A percentile compares a stretch with the other conserved stretches of the same genome.
phyloP scores from a whole-genome alignment of 176 grass and related monocot genomes.

The Rhynchospora tenuis region DNA sequence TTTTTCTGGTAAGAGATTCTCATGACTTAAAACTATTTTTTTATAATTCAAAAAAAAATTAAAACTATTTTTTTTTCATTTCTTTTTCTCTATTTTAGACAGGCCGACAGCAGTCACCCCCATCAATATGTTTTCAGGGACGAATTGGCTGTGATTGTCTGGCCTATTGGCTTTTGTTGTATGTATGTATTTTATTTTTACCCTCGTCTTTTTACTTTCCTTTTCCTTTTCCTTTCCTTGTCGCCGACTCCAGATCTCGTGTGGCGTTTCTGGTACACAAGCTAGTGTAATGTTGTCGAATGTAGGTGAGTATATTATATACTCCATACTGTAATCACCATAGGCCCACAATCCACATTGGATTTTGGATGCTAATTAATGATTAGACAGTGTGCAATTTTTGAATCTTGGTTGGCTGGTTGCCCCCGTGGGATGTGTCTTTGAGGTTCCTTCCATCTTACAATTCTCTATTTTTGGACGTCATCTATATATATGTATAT shows the following conservation, averaged over 20 bases:
- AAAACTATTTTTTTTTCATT: background rate
- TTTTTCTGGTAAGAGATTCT: too few species aligned
- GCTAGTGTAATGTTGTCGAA: too few species aligned
- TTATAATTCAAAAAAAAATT: too few species aligned
- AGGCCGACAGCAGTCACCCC: background rate
- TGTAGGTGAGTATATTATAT: too few species aligned
- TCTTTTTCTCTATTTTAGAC: background rate
- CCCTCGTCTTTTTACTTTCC: background rate
- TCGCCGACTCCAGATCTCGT: background rate
- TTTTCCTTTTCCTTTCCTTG: background rate
- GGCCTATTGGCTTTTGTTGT: too few species aligned
- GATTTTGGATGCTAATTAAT: background rate
- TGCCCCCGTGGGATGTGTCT: too few species aligned
- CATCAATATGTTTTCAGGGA: background rate
- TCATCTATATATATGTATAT: too few species aligned
- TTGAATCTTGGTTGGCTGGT: background rate
- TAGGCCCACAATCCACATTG: background rate
- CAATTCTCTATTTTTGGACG: too few species aligned
- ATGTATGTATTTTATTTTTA: background rate
- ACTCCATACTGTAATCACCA: background rate
- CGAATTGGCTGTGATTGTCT: background rate
- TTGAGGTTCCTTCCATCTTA: too few species aligned
- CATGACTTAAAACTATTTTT: too few species aligned
- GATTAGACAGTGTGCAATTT: background rate
- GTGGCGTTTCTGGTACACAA: background rate